A percentile compares a stretch with the other conserved stretches of the same genome.
These are phyloP conservation scores for Termitomyces sp. DNA, from an alignment of 768 basidiomycete genomes.

Conservation along the genomic window DNA sequence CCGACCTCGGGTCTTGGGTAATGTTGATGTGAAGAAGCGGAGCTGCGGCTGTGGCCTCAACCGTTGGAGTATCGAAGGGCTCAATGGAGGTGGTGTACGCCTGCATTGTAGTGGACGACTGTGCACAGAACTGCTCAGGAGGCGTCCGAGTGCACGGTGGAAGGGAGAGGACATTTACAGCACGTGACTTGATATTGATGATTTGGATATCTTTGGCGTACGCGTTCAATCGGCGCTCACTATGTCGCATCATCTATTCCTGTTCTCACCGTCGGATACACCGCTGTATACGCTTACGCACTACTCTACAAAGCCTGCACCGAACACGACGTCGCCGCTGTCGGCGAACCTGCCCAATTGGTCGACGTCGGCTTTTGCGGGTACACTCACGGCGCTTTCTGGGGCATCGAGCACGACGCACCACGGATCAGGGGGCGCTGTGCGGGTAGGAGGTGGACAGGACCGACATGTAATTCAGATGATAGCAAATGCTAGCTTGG, in stretches of 20 bases:
- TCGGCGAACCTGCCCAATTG: slow-evolving; percentile 84
- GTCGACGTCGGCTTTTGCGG: slow-evolving; percentile 90
- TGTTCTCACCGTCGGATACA: slow-evolving; percentile 83
- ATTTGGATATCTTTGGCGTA: slow-evolving; percentile 6
- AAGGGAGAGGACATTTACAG: slow-evolving; percentile 6
- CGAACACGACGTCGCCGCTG: slow-evolving; percentile 58
- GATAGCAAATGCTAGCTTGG: slow-evolving; percentile 96
- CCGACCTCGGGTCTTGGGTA: background rate
- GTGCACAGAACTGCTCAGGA: background rate
- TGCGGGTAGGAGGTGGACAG: slow-evolving; percentile 74
- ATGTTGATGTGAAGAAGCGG: slow-evolving; percentile 12
- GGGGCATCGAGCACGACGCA: slow-evolving; percentile 79
- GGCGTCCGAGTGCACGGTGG: slow-evolving; percentile 5
- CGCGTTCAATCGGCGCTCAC: slow-evolving; percentile 7
- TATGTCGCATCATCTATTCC: slow-evolving; percentile 87
- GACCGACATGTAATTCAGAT: slow-evolving; percentile 97
- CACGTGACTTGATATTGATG: slow-evolving; percentile 9
- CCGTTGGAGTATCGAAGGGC: background rate
- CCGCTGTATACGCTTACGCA: slow-evolving; percentile 83
- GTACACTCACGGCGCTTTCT: slow-evolving; percentile 81
- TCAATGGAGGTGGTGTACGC: background rate
- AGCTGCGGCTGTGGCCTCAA: background rate
- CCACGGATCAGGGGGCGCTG: slow-evolving; percentile 59
- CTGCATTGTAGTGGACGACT: slow-evolving; percentile 6
- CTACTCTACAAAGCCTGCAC: slow-evolving; percentile 70